Conservation (phyloP, 1,284 basidiomycete species). For the Ceratobasidium sp. region DNA sequence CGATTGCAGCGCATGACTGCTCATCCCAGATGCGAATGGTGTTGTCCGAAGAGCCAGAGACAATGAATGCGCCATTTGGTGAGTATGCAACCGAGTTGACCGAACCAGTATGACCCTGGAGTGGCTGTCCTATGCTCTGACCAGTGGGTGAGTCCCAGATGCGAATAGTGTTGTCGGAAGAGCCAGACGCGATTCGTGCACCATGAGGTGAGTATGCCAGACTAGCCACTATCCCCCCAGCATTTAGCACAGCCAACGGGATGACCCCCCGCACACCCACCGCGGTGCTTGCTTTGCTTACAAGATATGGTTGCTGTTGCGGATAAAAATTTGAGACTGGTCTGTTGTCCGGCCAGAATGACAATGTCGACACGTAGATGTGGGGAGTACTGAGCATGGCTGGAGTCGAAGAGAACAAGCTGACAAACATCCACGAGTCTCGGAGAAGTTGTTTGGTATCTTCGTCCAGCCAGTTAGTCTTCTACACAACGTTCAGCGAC, state of each 20-base stretch:
- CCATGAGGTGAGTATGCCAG: not conserved
- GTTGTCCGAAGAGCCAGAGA: not conserved
- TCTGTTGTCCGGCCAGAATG: not conserved
- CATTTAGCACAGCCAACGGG: not conserved
- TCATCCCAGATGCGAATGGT: slow-evolving; percentile 25
- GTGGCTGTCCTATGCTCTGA: not conserved
- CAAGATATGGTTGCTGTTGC: too few species aligned
- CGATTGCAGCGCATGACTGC: not conserved
- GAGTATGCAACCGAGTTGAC: not conserved
- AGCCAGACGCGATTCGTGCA: not conserved
- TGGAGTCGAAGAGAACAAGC: not conserved
- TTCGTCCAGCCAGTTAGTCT: not conserved
- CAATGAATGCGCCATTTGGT: not conserved
- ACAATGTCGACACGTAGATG: not conserved
- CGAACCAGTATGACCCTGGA: not conserved
- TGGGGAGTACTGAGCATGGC: not conserved
- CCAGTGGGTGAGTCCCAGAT: not conserved
- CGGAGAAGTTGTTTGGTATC: not conserved
- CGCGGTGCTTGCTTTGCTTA: too few species aligned
- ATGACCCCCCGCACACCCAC: too few species aligned
- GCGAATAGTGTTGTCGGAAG: not conserved
- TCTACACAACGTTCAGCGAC: too few species aligned
- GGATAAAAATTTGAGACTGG: not conserved
- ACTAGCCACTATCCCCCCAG: not conserved
- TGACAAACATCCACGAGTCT: not conserved